Conservation (phyloP, 2,329 filamentous ascomycete species). For the Aspergillus fijiensis region DNA sequence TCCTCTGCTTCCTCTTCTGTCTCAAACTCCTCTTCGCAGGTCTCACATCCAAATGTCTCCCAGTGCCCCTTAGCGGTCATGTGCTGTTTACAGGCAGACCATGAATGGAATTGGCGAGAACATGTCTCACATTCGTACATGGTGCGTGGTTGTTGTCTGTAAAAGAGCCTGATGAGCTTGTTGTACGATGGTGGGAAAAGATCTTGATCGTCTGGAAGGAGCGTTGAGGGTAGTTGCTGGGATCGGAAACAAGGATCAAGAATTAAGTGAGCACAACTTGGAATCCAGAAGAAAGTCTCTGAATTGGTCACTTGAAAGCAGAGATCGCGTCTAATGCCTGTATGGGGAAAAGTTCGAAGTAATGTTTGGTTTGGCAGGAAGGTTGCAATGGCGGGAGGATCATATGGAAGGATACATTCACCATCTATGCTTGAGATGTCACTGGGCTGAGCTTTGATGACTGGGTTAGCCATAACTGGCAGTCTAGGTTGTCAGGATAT, state of each 20-base stretch:
- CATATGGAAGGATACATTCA: too few species aligned
- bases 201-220: neutral
- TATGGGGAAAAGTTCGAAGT: too few species aligned
- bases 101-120: slow-evolving; percentile 8
- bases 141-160: neutral
- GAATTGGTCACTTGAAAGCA: too few species aligned
- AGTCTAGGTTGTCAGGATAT: too few species aligned
- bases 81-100: slow-evolving; percentile 16
- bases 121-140: slow-evolving; percentile 21
- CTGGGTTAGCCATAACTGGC: too few species aligned
- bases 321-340: too few species aligned
- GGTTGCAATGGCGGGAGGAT: too few species aligned
- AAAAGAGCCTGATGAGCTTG: neutral
- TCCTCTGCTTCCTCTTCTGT: slow-evolving; percentile 7
- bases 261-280: neutral
- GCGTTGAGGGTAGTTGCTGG: neutral
- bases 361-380: too few species aligned
- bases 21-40: slow-evolving; percentile 11
- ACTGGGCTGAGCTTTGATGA: too few species aligned
- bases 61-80: slow-evolving; percentile 26
- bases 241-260: neutral
- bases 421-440: too few species aligned
- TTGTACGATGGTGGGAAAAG: neutral
- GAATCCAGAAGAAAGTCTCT: neutral
- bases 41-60: slow-evolving; percentile 23